Evolutionary conservation across 352 stramenopile genomes (phyloP), one percentile per base, ranked within the genome.

Genomic region (Globisporangium viniferum): DNA sequence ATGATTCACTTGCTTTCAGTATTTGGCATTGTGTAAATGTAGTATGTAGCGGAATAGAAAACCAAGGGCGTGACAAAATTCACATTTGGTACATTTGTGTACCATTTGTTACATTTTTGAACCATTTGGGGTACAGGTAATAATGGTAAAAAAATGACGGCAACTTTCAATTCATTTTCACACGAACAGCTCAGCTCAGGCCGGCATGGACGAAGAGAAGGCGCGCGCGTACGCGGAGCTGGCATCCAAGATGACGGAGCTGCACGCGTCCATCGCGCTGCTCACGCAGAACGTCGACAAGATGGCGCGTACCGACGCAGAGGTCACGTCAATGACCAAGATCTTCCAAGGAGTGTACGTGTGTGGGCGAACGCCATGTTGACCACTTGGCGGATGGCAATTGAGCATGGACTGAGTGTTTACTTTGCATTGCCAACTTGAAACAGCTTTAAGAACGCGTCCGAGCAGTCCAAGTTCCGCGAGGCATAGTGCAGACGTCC

Each of bases 301-400:
- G 70, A 89, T 93, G 80, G 85, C 75, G 41, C 73, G 65, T n/a
- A 90, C 82, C 7, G 83, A 91, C 65, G 73, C 79, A n/a, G 76
- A 91, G 66, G 76, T 90, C 35, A 80, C 82, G 39, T 74, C 78
- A 60, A 90, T 93, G 85, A 84, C 82, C 60, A 75, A 77, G 56
- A 90, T 90, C 70, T 93, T 93, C 73, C 85, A 93, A 49, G 75
- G 81, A 65, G 83, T 90, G 85, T 93, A 71, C 62, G 82, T 80
- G 24, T 44, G 10, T 44, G 10, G 12, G 36, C 12, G 36, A 44
- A 44, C 4, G 36, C 12, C 36, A 15, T 44, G 36, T 14, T 44
- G 36, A 18, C 0, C 36, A 44, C 36, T 44, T 33, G 31, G 36
- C 36, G 36, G 12, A 44, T 44, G 36, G 24, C 24, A 24, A 24